These are phyloP conservation scores for peach (Prunus persica) DNA, from an alignment of 306 rosid species.

Conservation along the genomic window DNA sequence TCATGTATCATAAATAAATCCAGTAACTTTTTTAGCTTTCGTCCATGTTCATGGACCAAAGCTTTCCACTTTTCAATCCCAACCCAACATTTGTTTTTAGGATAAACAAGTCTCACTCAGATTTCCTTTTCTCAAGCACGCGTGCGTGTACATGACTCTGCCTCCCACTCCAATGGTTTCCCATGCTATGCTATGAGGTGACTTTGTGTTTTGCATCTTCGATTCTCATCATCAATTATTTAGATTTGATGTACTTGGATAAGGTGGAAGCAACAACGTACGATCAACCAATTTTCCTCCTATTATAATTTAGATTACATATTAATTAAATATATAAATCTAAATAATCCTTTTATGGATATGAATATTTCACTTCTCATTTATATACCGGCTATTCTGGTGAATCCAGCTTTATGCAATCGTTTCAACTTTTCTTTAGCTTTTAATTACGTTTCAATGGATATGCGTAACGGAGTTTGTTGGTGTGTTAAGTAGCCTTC, in stretches of 20 bases:
- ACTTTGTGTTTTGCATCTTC: slow-evolving; percentile 9
- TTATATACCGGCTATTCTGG: too few species aligned
- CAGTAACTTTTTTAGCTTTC: not conserved
- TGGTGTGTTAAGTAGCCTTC: too few species aligned
- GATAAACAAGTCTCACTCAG: not conserved
- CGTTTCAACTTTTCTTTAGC: too few species aligned
- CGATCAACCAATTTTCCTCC: not conserved
- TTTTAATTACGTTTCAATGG: too few species aligned
- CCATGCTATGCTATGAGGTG: not conserved
- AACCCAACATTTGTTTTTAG: not conserved
- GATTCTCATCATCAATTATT: not conserved
- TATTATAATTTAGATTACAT: not conserved
- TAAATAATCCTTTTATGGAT: too few species aligned
- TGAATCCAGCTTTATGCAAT: too few species aligned
- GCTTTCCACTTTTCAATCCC: not conserved
- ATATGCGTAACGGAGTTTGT: too few species aligned
- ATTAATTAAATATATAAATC: too few species aligned
- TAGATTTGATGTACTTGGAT: slow-evolving; percentile 9
- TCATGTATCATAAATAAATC: slow-evolving; percentile 9
- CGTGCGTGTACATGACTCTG: slow-evolving; percentile 8
- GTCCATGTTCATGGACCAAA: not conserved
- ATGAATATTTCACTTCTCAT: too few species aligned
- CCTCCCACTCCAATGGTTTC: slow-evolving; percentile 15
- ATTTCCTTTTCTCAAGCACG: slow-evolving; percentile 17
- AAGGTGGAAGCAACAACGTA: not conserved